Conservation (phyloP, 257 asterid species). For the Nicotiana attenuata region DNA sequence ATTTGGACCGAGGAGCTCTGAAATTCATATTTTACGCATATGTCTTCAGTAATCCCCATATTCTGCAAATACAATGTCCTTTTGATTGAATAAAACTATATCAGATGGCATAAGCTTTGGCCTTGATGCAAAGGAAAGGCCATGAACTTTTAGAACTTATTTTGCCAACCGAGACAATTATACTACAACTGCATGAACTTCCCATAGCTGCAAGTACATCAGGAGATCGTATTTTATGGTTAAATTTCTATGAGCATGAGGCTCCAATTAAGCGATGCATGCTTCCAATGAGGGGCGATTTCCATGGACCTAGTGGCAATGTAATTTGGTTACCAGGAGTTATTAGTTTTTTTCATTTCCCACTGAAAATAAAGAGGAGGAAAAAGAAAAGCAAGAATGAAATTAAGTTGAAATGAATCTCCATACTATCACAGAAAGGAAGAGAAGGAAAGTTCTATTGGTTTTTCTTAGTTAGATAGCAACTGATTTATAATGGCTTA, state of each 20-base stretch:
- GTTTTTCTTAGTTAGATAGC: no score
- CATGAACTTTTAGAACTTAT: constrained; percentile 8
- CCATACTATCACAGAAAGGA: neutral
- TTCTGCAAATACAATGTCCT: constrained; percentile 1
- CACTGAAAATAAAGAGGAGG: neutral
- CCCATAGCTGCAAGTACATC: constrained; percentile 8
- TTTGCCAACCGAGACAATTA: constrained; percentile 12
- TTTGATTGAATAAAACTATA: neutral
- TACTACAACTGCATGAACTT: constrained; percentile 4
- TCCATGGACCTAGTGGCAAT: constrained; percentile 12
- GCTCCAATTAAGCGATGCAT: constrained; percentile 6
- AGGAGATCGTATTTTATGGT: constrained; percentile 3
- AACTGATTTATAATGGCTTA: no score
- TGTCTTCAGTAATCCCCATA: constrained; percentile 7
- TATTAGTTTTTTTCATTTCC: neutral
- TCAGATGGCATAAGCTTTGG: neutral
- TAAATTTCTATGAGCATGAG: constrained; percentile 3
- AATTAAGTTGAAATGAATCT: neutral
- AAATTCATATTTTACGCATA: constrained; percentile 5
- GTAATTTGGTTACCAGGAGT: neutral
- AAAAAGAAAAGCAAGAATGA: neutral
- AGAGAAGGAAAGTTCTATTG: neutral
- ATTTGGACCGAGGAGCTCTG: constrained; percentile 12
- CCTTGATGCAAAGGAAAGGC: constrained; percentile 4
- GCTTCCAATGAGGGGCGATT: constrained; percentile 3